phyloP scores from a whole-genome alignment of 805 yeast genomes.

The Clavispora fructus region DNA sequence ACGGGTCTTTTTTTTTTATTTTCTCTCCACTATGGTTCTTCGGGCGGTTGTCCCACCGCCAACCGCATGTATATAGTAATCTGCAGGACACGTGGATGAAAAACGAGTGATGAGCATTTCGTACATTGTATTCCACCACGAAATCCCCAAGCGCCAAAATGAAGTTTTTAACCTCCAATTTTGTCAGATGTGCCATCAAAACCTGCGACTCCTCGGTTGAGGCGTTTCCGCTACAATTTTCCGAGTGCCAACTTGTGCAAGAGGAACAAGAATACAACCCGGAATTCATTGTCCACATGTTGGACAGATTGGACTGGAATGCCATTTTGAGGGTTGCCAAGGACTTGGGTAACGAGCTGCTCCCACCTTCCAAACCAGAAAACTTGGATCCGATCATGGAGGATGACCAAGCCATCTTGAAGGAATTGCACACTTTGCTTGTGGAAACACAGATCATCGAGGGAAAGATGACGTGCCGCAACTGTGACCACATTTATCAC shows the following conservation, averaged over 20 bases:
- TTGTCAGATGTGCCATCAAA: slow-evolving; percentile 88
- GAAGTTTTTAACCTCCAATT: slow-evolving; percentile 95
- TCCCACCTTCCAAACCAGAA: slow-evolving; percentile 50
- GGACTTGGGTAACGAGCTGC: slow-evolving; percentile 44
- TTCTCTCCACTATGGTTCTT: neutral
- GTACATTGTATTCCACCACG: neutral
- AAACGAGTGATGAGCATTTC: slow-evolving; percentile 1
- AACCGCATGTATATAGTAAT: neutral
- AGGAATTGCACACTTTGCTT: slow-evolving; percentile 71
- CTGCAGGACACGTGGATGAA: slow-evolving; percentile 1
- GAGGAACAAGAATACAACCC: slow-evolving; percentile 81
- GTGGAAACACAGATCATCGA: slow-evolving; percentile 82
- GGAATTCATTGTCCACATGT: slow-evolving; percentile 68
- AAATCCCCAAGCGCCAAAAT: slow-evolving; percentile 29
- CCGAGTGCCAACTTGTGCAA: slow-evolving; percentile 63
- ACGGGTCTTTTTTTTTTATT: neutral
- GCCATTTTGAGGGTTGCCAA: slow-evolving; percentile 74
- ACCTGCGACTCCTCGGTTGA: slow-evolving; percentile 68
- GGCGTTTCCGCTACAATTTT: slow-evolving; percentile 75
- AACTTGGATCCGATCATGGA: slow-evolving; percentile 48
- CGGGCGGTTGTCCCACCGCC: neutral
- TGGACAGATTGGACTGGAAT: slow-evolving; percentile 83
- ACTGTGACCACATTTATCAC: slow-evolving; percentile 82
- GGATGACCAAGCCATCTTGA: slow-evolving; percentile 50
- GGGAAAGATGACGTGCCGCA: slow-evolving; percentile 84